phyloP scores from a whole-genome alignment of 306 rosid genomes.

The Quercus suber region DNA sequence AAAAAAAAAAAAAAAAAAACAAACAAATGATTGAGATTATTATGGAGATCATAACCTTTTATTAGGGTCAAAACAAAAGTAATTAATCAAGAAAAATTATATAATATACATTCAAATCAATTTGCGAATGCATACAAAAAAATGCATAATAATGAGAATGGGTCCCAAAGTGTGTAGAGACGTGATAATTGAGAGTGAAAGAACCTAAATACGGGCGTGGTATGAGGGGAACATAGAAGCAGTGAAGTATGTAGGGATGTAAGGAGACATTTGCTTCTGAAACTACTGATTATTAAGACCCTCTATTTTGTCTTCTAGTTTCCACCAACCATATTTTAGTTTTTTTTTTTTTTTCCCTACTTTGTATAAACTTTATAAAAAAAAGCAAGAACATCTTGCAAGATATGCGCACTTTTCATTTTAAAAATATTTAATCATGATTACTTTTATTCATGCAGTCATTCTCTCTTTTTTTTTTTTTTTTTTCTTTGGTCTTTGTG shows the following conservation, averaged over 20 bases:
- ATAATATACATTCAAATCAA: too few species aligned
- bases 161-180: neutral
- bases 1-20: neutral
- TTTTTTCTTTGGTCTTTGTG: neutral
- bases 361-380: too few species aligned
- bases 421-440: neutral
- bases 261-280: slow-evolving; percentile 62
- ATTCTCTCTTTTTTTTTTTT: neutral
- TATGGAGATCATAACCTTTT: slow-evolving; percentile 1
- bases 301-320: slow-evolving; percentile 53
- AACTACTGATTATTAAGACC: slow-evolving; percentile 32
- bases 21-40: slow-evolving; percentile 41
- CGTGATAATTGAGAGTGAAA: slow-evolving; percentile 37
- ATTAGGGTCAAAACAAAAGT: neutral
- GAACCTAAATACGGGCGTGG: slow-evolving; percentile 48
- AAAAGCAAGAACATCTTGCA: too few species aligned
- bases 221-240: slow-evolving; percentile 43
- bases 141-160: neutral
- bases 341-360: neutral
- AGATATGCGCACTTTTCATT: too few species aligned
- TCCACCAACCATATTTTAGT: neutral
- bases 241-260: slow-evolving; percentile 45
- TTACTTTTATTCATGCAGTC: neutral
- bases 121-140: neutral
- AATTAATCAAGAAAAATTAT: neutral